phyloP scores from a whole-genome alignment of 2,329 filamentous ascomycete genomes.

The Fusarium buharicum region DNA sequence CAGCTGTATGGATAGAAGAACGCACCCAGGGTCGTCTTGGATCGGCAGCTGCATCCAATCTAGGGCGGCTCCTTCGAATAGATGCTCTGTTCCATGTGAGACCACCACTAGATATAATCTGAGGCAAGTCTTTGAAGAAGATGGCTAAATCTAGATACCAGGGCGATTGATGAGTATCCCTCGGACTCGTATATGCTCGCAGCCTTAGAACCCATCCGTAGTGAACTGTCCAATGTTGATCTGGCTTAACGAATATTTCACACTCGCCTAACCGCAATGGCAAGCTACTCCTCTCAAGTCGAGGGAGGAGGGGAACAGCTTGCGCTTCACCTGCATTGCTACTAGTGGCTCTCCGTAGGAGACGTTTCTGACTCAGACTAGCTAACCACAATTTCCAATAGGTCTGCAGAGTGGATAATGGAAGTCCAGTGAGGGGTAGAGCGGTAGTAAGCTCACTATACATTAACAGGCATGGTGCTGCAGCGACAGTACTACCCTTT shows the following conservation, averaged over 20 bases:
- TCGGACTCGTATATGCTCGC: background rate
- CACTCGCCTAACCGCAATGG: background rate
- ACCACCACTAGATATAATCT: background rate
- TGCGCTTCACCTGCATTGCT: no score
- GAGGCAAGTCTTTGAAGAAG: constrained; percentile 1
- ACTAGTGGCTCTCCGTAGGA: no score
- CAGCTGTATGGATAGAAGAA: background rate
- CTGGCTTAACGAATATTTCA: background rate
- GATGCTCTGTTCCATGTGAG: background rate
- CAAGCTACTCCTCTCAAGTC: no score
- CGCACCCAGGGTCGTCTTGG: background rate
- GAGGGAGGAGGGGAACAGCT: no score
- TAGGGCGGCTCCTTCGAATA: background rate
- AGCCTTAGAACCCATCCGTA: constrained; percentile 4
- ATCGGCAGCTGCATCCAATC: background rate
- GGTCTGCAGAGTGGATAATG: no score
- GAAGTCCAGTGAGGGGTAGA: no score
- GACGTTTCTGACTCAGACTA: no score
- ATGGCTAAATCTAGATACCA: background rate
- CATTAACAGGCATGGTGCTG: no score
- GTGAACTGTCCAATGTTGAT: constrained; percentile 4
- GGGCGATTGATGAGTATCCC: background rate
- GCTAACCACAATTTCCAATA: no score
- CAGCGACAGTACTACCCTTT: no score
- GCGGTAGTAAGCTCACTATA: no score